Evolutionary conservation across 2,329 filamentous ascomycete species (phyloP).

Genomic region (Kalmusia sp.): DNA sequence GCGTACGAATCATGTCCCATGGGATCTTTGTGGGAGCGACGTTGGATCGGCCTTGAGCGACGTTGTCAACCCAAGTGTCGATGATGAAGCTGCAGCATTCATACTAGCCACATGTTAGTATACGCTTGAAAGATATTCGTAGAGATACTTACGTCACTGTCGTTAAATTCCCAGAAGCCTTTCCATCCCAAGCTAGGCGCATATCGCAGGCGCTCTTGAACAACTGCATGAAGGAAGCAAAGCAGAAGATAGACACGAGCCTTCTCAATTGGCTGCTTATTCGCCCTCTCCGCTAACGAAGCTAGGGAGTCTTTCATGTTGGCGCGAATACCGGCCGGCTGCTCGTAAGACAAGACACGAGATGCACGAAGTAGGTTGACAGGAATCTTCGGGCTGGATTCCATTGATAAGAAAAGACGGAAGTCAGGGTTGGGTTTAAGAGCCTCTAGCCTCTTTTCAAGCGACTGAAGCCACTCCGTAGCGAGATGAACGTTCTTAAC

Average conservation of each 20-base stretch:
- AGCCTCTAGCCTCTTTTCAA: slow-evolving; percentile 95
- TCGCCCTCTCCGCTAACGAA: slow-evolving; percentile 76
- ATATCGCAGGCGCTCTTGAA: slow-evolving; percentile 93
- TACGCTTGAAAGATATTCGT: slow-evolving; percentile 1
- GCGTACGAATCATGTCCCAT: slow-evolving; percentile 92
- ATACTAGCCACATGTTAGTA: slow-evolving; percentile 66
- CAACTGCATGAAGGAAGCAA: slow-evolving; percentile 92
- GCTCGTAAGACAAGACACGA: slow-evolving; percentile 95
- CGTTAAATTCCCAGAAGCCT: slow-evolving; percentile 99
- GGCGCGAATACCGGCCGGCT: slow-evolving; percentile 92
- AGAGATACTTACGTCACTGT: slow-evolving; percentile 82
- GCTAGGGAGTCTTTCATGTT: slow-evolving; percentile 99
- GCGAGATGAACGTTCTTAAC: slow-evolving; percentile 99
- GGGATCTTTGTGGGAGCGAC: slow-evolving; percentile 92
- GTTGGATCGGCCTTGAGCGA: slow-evolving; percentile 86
- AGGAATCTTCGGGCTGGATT: slow-evolving; percentile 94
- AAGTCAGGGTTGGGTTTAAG: slow-evolving; percentile 94
- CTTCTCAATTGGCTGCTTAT: slow-evolving; percentile 88
- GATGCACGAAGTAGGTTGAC: slow-evolving; percentile 94
- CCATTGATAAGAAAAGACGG: slow-evolving; percentile 96
- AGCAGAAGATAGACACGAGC: slow-evolving; percentile 87
- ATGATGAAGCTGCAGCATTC: slow-evolving; percentile 97
- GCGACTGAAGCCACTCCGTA: slow-evolving; percentile 92
- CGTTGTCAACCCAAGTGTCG: slow-evolving; percentile 88
- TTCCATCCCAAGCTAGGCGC: slow-evolving; percentile 96